Base-by-base conservation (phyloP, 352 stramenopile species). In the Peronospora farinosa region DNA sequence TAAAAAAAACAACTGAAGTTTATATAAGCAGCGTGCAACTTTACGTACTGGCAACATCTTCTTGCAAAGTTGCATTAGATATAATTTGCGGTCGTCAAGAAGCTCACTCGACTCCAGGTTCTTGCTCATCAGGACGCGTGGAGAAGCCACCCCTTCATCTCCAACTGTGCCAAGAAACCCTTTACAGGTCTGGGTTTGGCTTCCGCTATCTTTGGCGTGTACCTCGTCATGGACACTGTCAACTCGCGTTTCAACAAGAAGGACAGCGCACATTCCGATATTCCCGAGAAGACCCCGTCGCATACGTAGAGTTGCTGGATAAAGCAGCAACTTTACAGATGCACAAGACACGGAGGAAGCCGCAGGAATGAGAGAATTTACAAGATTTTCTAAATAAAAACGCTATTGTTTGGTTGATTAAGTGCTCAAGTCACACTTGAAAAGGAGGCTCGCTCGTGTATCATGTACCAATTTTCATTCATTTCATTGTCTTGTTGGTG, bases 131-230 rank as follows among this genome's bases (percentile, higher is more conserved):
- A 93, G 69, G 82, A 93, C 78, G 82, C 82, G 47, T 93, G 82
- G 82, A 67, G 82, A 54, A 91, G 85, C 78, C 82, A 93, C 66
- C 82, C 82, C 23, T 93, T 93, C 74, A 84, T 93, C 64, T 48
- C 58, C 35, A 69, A 71, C 54, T 91, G 79, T 66, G 72, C 59
- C 57, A 93, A 89, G 78, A 93, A 93, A 72, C 82, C 82, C 15
- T 84, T 93, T 55, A 84, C 82, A 19, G 82, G 82, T 11, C 54
- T 93, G 31, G 82, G 79, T 37, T 73, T 79, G 48, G 82, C 79
- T 23, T 75, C 79, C 30, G 76, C 66, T 38, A 86, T 93, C 64
- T 93, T 93, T 57, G 60, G 75, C 51, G 70, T 78, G 37, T 93
- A 93, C 58, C 65, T 89, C 35, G 74, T 80, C 4, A 67, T 88